Conservation (phyloP, 352 stramenopile genomes). For the Globisporangium iwayamae region DNA sequence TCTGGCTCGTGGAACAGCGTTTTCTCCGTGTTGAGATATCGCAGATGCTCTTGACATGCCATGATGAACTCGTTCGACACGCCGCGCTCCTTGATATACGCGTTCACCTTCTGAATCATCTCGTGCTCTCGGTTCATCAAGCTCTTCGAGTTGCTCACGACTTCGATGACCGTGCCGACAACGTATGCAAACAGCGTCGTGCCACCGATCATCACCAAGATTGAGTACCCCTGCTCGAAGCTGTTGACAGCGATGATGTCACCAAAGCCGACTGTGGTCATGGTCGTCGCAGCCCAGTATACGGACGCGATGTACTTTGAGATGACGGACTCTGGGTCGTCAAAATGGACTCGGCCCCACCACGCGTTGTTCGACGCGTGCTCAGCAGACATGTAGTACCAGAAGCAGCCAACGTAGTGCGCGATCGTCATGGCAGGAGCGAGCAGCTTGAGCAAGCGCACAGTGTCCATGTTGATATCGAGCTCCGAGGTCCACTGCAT, state of each 20-base stretch:
- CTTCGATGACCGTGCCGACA: conserved; percentile 76
- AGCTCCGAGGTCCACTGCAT: conserved; percentile 70
- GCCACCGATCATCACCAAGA: conserved; percentile 81
- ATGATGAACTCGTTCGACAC: conserved; percentile 66
- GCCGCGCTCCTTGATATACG: conserved; percentile 76
- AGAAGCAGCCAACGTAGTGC: conserved; percentile 83
- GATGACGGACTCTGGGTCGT: conserved; percentile 42
- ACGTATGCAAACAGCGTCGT: conserved; percentile 81
- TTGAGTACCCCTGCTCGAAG: conserved; percentile 70
- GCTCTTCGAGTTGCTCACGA: conserved; percentile 77
- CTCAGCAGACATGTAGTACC: conserved; percentile 76
- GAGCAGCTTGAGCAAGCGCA: conserved; percentile 74
- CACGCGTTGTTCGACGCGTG: conserved; percentile 33
- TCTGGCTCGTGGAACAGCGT: conserved; percentile 62
- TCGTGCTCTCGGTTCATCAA: conserved; percentile 72
- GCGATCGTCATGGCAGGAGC: conserved; percentile 63
- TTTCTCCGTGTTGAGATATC: conserved; percentile 66
- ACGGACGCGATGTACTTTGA: conserved; percentile 82
- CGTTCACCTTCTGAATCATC: conserved; percentile 65
- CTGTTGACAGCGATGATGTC: conserved; percentile 77
- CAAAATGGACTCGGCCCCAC: conserved; percentile 57
- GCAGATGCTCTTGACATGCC: conserved; percentile 71
- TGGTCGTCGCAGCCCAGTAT: conserved; percentile 85
- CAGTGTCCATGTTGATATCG: conserved; percentile 70
- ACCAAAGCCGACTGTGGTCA: conserved; percentile 86